Conservation (phyloP, 495 filamentous ascomycete species). For the Mytilinidion resinicola region DNA sequence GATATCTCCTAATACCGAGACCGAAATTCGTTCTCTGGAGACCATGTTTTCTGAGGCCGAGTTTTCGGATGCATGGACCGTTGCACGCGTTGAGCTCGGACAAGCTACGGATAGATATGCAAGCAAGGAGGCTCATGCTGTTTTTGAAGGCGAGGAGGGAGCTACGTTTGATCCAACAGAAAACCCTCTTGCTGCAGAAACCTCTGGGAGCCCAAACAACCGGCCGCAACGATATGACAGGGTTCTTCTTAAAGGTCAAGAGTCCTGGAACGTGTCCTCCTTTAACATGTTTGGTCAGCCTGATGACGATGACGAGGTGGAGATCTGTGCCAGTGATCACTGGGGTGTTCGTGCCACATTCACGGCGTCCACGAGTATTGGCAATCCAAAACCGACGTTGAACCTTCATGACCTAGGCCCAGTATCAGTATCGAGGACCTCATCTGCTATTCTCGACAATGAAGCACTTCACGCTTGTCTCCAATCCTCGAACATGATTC, state of each 20-base stretch:
- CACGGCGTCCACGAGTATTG: slow-evolving; percentile 13
- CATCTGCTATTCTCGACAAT: slow-evolving; percentile 1
- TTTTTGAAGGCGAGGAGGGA: slow-evolving; percentile 48
- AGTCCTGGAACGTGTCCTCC: slow-evolving; percentile 30
- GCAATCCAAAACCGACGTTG: background rate
- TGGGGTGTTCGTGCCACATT: slow-evolving; percentile 48
- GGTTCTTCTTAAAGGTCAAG: slow-evolving; percentile 43
- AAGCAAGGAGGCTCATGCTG: slow-evolving; percentile 26
- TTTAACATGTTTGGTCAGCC: slow-evolving; percentile 48
- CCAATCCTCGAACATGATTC: slow-evolving; percentile 31
- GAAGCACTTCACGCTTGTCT: background rate
- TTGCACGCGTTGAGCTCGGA: slow-evolving; percentile 25
- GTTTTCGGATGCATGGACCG: slow-evolving; percentile 42
- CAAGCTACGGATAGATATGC: slow-evolving; percentile 15
- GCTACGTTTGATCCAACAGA: slow-evolving; percentile 50
- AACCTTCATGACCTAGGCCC: background rate
- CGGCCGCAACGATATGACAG: slow-evolving; percentile 56
- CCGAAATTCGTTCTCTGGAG: slow-evolving; percentile 35
- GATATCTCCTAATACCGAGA: slow-evolving; percentile 38
- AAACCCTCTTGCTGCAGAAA: slow-evolving; percentile 46
- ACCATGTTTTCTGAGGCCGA: slow-evolving; percentile 30
- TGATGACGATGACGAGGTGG: slow-evolving; percentile 9
- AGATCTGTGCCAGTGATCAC: slow-evolving; percentile 48
- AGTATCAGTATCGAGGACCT: background rate
- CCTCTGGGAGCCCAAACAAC: slow-evolving; percentile 36